A percentile compares a stretch with the other conserved stretches of the same genome.
Evolutionary conservation across 148 eudicot species (phyloP).

Genomic region (Amaranthus hypochondriacus): DNA sequence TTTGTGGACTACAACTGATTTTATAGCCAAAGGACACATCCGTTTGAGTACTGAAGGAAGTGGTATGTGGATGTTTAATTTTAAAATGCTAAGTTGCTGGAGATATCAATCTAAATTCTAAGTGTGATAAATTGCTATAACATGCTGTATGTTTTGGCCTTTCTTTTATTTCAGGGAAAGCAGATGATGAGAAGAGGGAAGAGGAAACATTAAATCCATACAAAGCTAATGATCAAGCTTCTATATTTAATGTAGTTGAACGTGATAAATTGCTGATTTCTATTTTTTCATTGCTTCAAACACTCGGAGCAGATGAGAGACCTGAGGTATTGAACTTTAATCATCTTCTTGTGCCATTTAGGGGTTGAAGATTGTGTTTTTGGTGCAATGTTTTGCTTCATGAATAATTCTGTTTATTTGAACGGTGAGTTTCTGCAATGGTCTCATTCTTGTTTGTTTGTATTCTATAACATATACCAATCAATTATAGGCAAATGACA

Average conservation of each 20-base stretch:
- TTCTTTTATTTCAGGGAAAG: conserved; percentile 24
- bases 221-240: conserved; percentile 35
- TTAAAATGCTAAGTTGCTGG: neutral
- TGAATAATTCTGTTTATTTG: neutral
- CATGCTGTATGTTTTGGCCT: conserved; percentile 25
- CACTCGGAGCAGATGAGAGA: conserved; percentile 92
- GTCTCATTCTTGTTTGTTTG: neutral
- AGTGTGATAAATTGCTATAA: conserved; percentile 1
- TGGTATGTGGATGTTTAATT: conserved; percentile 20
- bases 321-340: conserved; percentile 66
- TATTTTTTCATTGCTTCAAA: conserved; percentile 79
- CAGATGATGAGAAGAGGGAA: conserved; percentile 34
- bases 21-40: conserved; percentile 72
- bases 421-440: neutral
- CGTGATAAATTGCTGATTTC: conserved; percentile 68
- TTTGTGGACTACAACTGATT: conserved; percentile 94
- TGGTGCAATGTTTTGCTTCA: neutral
- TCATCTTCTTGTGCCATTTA: neutral
- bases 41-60: conserved; percentile 35
- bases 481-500: neutral
- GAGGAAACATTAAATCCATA: conserved; percentile 23
- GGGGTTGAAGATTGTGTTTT: neutral
- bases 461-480: neutral
- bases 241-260: conserved; percentile 45
- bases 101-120: neutral